Evolutionary conservation across 148 eudicot genomes (phyloP), one percentile per base, ranked within the genome.

Genomic region (Silene conica): DNA sequence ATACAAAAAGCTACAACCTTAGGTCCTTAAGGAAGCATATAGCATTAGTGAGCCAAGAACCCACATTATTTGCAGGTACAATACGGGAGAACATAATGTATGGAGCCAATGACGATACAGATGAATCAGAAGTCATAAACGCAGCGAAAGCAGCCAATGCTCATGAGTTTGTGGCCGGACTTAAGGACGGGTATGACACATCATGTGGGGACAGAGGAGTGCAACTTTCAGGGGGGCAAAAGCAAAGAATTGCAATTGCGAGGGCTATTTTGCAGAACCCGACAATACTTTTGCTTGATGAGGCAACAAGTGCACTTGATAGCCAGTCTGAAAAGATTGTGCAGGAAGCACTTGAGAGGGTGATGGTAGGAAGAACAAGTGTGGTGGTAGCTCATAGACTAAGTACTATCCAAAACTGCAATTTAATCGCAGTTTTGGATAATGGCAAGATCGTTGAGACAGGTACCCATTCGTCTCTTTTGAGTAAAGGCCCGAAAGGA

Each of bases 251-350:
- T n/a, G 97, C 92, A 1, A 92, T 92, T 19, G 92, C 95, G 0
- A 86, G 97, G 6, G 97, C 95, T 31, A 88, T 92, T 54, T 67
- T 89, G 25, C 83, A 82, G 46, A 82, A 89, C 73, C 97, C 97
- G 1, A 65, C 80, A 0, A 65, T 92, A 2, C 60, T 92, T 22
- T 63, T 92, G 79, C 77, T 92, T 6, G 97, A 92, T 28, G 97
- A 92, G 81, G 97, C 97, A 1, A 92, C 97, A 12, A 89, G 95
- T 50, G 97, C 97, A 4, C 78, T 92, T 10, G 97, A 92, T 38
- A 84, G 92, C 50, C 88, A 89, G 22, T 83, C 95, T 0, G 95
- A 92, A 69, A 92, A 89, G 46, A 70, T 84, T 19, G 92, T 92
- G 7, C 97, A 92, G 41, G 97, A 87, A 18, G 94, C 97, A 22